A percentile compares a stretch with the other conserved stretches of the same genome.
Evolutionary conservation across 2,329 filamentous ascomycete species (phyloP).

Genomic region (Phialophora tarda): DNA sequence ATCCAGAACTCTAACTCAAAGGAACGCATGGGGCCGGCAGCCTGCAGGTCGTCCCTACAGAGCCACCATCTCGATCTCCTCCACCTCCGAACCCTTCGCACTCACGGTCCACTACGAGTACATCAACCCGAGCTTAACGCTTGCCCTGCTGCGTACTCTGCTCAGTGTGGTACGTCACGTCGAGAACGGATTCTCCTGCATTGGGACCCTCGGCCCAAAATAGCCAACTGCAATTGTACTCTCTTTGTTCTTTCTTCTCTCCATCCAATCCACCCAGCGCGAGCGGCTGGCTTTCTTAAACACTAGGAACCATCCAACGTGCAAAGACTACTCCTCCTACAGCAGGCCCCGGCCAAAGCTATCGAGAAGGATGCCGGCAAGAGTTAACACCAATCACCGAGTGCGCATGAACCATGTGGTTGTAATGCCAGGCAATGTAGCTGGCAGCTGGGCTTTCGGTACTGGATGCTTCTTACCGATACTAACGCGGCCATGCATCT

Average conservation of each 20-base stretch:
- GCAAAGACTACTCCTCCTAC: not conserved
- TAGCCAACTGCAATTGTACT: not conserved
- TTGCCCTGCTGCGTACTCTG: not conserved
- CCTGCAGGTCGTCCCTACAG: not conserved
- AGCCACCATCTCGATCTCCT: not conserved
- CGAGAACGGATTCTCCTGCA: not conserved
- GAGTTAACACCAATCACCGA: constrained; percentile 7
- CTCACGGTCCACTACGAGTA: too few species aligned
- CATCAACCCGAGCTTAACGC: not conserved
- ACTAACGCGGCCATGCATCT: not conserved
- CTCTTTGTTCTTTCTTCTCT: not conserved
- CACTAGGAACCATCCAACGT: not conserved
- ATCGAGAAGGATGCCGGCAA: not conserved
- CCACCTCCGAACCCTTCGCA: not conserved
- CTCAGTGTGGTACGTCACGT: not conserved
- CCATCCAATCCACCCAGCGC: not conserved
- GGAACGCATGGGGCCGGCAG: not conserved
- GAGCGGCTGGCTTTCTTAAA: not conserved
- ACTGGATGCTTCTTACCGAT: not conserved
- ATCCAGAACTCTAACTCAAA: not conserved
- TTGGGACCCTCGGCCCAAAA: not conserved
- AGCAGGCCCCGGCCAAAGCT: not conserved
- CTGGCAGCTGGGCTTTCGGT: not conserved
- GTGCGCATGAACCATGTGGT: constrained; percentile 9
- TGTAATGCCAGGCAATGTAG: not conserved